Conservation (phyloP, 441 rosid genomes). For the Mallotus repandus region DNA sequence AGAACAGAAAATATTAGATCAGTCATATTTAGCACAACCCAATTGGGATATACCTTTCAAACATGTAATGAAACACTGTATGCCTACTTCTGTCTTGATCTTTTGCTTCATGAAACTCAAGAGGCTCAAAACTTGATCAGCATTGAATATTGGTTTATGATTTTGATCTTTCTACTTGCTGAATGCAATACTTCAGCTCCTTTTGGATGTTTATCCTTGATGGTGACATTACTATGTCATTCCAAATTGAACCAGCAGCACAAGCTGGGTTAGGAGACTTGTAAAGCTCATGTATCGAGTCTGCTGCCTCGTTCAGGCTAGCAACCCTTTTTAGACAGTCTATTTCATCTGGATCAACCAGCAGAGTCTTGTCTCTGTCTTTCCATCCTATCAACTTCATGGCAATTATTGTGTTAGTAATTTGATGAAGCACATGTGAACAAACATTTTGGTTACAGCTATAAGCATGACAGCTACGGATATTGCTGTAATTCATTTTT, state of each 20-base stretch:
- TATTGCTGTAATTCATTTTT: background rate
- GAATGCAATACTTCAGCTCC: constrained; percentile 84
- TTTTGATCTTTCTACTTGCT: constrained; percentile 70
- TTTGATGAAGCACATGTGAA: constrained; percentile 8
- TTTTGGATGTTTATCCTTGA: constrained; percentile 82
- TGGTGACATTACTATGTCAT: constrained; percentile 90
- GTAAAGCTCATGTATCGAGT: constrained; percentile 79
- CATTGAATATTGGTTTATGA: background rate
- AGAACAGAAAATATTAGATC: background rate
- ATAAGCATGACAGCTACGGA: background rate
- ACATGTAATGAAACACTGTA: constrained; percentile 16
- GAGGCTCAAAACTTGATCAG: constrained; percentile 17
- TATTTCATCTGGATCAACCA: constrained; percentile 95
- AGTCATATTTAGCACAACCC: constrained; percentile 17
- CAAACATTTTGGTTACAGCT: background rate
- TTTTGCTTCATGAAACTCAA: constrained; percentile 13
- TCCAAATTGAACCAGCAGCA: constrained; percentile 84
- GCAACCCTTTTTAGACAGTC: constrained; percentile 65
- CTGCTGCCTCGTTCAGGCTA: constrained; percentile 73
- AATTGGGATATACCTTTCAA: background rate
- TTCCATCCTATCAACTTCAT: constrained; percentile 97
- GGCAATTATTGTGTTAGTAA: constrained; percentile 27
- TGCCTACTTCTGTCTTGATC: constrained; percentile 13
- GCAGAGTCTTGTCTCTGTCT: constrained; percentile 78
- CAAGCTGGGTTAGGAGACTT: constrained; percentile 67